Evolutionary conservation across 352 stramenopile genomes (phyloP).

Genomic region (Phytophthora sansomeana): DNA sequence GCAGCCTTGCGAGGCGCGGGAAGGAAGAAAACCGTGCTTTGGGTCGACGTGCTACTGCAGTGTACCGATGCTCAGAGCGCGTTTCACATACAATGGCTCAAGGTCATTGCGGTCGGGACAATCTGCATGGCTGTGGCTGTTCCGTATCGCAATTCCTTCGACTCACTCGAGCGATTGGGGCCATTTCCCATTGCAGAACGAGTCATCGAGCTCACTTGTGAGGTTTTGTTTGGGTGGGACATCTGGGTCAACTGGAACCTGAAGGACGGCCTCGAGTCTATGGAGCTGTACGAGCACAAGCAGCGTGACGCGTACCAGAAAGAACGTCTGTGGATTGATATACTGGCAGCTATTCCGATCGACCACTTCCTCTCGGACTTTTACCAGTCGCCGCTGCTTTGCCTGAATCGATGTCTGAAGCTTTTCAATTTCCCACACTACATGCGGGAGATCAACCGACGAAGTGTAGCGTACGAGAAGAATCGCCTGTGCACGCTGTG

Average conservation of each 20-base stretch:
- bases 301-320: conserved; percentile 51
- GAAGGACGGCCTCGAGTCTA: conserved; percentile 47
- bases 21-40: conserved; percentile 37
- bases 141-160: conserved; percentile 56
- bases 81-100: conserved; percentile 53
- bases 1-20: conserved; percentile 1
- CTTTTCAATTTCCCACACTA: conserved; percentile 64
- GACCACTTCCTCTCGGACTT: conserved; percentile 28
- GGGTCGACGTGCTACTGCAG: conserved; percentile 57
- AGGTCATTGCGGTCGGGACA: conserved; percentile 36
- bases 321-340: conserved; percentile 47
- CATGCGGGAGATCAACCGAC: conserved; percentile 56
- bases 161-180: conserved; percentile 35
- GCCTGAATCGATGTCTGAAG: conserved; percentile 61
- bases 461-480: conserved; percentile 59
- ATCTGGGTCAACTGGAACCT: conserved; percentile 75
- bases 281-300: conserved; percentile 62
- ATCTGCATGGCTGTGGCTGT: conserved; percentile 53
- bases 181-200: conserved; percentile 32
- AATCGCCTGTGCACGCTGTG: conserved; percentile 52
- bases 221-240: conserved; percentile 59
- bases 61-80: conserved; percentile 55
- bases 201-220: conserved; percentile 47
- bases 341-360: conserved; percentile 55
- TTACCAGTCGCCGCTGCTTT: conserved; percentile 44